A percentile compares a stretch with the other conserved stretches of the same genome.
These are phyloP conservation scores for Pseudogymnoascus sp. DNA, from an alignment of 2,329 filamentous ascomycete species.

Conservation along the genomic window DNA sequence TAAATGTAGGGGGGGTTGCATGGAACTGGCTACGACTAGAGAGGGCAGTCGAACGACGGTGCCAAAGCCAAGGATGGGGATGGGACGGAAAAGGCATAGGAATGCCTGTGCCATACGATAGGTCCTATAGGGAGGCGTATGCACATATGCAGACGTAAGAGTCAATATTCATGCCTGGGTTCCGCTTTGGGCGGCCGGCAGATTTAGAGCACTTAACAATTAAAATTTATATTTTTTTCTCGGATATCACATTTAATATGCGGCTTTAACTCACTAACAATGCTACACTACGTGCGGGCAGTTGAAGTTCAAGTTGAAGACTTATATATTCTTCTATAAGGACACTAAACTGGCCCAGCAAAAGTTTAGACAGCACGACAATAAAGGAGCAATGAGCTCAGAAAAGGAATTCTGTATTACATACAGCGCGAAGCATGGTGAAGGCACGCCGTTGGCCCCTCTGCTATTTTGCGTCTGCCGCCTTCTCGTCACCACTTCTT, in stretches of 20 bases:
- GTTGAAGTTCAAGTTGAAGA: neutral
- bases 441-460: no score
- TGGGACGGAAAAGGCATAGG: neutral
- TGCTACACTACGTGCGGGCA: neutral
- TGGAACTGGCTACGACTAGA: neutral
- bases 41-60: neutral
- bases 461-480: neutral
- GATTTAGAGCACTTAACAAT: neutral
- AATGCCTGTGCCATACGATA: neutral
- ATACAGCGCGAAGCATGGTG: no score
- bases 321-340: no score
- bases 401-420: neutral
- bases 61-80: neutral
- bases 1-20: constrained; percentile 16
- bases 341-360: no score
- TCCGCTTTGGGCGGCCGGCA: neutral
- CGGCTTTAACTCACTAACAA: neutral
- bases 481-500: neutral
- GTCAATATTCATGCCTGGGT: neutral
- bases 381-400: no score
- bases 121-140: neutral
- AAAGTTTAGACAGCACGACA: no score
- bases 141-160: neutral
- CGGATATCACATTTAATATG: neutral
- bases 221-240: neutral